phyloP scores from a whole-genome alignment of 116 monocot genomes.

The Phalaenopsis hybrid region DNA sequence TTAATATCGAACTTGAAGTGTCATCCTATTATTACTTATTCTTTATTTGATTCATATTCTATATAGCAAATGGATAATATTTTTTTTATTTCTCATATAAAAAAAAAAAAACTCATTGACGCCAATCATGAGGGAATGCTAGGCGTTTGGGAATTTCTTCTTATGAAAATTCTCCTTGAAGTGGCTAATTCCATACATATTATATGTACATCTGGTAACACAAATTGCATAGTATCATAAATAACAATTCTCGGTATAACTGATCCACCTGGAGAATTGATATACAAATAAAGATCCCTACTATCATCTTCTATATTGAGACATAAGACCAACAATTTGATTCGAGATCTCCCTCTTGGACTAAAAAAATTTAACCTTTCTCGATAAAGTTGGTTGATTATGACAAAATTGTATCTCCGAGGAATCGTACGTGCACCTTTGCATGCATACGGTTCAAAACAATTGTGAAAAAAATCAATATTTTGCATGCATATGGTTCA shows the following conservation, averaged over 20 bases:
- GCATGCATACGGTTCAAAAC: neutral
- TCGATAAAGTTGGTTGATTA: neutral
- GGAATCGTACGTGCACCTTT: neutral
- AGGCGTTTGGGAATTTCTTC: slow-evolving; percentile 3
- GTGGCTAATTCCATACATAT: neutral
- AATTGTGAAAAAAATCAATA: neutral
- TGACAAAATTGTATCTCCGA: neutral
- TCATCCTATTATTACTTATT: slow-evolving; percentile 8
- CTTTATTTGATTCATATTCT: neutral
- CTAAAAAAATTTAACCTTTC: neutral
- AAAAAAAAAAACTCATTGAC: neutral
- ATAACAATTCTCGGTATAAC: neutral
- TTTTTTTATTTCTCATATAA: neutral
- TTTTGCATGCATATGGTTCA: too few relatives aligned
- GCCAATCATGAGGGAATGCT: neutral
- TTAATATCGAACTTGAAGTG: slow-evolving; percentile 1
- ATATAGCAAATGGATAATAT: neutral
- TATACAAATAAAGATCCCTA: neutral
- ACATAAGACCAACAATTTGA: neutral
- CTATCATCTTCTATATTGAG: neutral
- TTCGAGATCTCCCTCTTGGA: neutral
- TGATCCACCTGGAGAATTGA: neutral
- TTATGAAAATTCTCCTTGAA: neutral
- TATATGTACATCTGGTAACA: neutral
- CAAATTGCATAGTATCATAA: slow-evolving; percentile 8